Base-by-base conservation (phyloP, 352 stramenopile species). In the Globisporangium carolinianum region DNA sequence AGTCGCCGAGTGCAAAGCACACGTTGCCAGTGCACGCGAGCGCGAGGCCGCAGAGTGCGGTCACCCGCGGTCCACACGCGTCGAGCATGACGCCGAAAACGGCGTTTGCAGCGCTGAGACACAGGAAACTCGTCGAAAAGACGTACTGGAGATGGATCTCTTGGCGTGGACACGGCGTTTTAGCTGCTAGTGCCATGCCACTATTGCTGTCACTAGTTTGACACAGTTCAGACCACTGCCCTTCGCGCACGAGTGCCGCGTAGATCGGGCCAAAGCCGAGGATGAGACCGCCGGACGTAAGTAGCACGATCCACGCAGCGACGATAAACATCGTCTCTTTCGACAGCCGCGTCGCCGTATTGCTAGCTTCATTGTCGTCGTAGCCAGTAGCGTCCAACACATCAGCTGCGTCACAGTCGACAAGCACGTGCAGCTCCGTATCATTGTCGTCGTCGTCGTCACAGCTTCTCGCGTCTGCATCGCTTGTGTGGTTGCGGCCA, bases 181-280 rank as follows among this genome's bases (percentile, higher is more conserved):
- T 43, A 1, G 49, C 14, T 0, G 18, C 14, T 41, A 36, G 17
- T 32, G 17, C 6, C 0, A 18, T 18, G 17, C 42, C 39, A 9
- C 45, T 39, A 37, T 38, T n/a, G 17, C 32, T 47, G 32, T 58
- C 51, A 6, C 63, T 55, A 12, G 45, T 37, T 1, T 17, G 61
- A 53, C 78, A 92, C 1, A 87, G 62, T 49, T 92, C 78, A 1
- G 70, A 73, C 83, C 83, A 92, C 57, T 92, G 78, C 0, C 75
- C 60, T 54, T 89, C 80, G 10, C 69, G 68, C 35, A 88, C 74
- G 1, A 92, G 65, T 41, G 68, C 73, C 17, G 83, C 86, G 51
- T 92, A 92, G 14, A 92, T 67, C 0, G 83, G 83, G 0, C 83
- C 83, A 67, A 92, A 92, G 42, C 83, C 83, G 2, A 92, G 61